Conservation (phyloP, 768 basidiomycete genomes). For the Podaxis pistillaris region DNA sequence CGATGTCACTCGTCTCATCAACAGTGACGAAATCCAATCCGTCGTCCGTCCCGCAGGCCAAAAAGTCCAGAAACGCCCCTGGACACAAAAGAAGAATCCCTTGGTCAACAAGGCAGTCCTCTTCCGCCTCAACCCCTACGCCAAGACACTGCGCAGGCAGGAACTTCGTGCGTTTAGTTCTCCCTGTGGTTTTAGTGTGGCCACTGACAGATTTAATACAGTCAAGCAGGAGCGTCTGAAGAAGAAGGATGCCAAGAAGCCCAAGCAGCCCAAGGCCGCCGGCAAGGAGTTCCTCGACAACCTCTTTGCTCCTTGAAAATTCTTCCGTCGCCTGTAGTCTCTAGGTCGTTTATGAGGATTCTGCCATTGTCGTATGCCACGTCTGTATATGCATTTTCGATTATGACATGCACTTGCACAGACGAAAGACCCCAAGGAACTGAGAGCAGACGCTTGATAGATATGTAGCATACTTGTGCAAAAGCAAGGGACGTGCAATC, state of each 20-base stretch:
- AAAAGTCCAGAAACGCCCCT: conserved; percentile 87
- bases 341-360: conserved; percentile 12
- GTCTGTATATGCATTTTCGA: conserved; percentile 3
- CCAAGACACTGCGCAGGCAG: conserved; percentile 88
- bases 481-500: too few relatives aligned
- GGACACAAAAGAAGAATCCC: conserved; percentile 99
- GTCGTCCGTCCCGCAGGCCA: conserved; percentile 88
- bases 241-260: conserved; percentile 63
- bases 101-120: conserved; percentile 90
- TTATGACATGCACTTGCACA: not conserved
- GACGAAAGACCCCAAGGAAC: not conserved
- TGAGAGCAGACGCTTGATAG: not conserved
- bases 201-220: conserved; percentile 23
- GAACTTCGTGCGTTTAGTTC: conserved; percentile 69
- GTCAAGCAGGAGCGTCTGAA: conserved; percentile 81
- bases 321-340: not conserved
- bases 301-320: conserved; percentile 77
- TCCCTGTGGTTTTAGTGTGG: conserved; percentile 6
- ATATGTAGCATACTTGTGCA: too few relatives aligned
- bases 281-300: conserved; percentile 82
- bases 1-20: conserved; percentile 96
- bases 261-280: conserved; percentile 60
- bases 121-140: conserved; percentile 98
- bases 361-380: not conserved
- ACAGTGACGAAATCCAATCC: conserved; percentile 97